Evolutionary conservation across 1,139 yeast genomes (phyloP), one percentile per base, ranked within the genome.

Genomic region (Lodderomyces pseudojiufengensis): DNA sequence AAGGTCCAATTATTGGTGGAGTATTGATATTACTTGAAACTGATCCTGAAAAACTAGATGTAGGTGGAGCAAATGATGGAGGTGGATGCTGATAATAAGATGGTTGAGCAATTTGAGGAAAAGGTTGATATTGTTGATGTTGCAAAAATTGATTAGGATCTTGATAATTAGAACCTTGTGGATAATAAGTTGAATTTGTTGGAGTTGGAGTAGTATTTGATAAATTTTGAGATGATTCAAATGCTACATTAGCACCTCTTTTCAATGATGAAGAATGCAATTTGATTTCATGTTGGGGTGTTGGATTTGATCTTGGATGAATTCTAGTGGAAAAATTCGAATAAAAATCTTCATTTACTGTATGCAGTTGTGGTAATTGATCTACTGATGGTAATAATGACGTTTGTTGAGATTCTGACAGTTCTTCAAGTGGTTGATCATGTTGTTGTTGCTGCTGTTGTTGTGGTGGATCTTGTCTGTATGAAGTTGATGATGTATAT

Each of bases 371-470:
- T 22, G 3, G 24, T 9, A 22, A 10, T 22, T 9, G 24, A 22
- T 22, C 24, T 22, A 22, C 24, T 22, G 24, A 10, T 6, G 24
- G n/a, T 22, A 10, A 22, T 9, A 10, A 9, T 9, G 24, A 9
- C 9, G n/a, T 22, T 9, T 8, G 24, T 9, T 22, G n/a, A 9
- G 11, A 14, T 12, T 18, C 21, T 21, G 32, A 21, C 23, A 24
- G 12, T 4, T 6, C 5, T 3, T 10, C 7, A 21, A 7, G 24
- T 24, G 11, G 35, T 9, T 25, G 29, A 9, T 9, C 28, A 15
- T 32, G 35, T 9, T 27, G 30, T 12, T 9, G 34, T 15, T 29
- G 32, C 11, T 26, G 30, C 13, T 9, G 35, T 21, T 27, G 31
- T 9, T 10, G 36, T 27, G 29, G 21, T 11, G 4, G 29, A 24